These are phyloP conservation scores for Candida pini DNA, from an alignment of 805 yeast species.

Conservation along the genomic window DNA sequence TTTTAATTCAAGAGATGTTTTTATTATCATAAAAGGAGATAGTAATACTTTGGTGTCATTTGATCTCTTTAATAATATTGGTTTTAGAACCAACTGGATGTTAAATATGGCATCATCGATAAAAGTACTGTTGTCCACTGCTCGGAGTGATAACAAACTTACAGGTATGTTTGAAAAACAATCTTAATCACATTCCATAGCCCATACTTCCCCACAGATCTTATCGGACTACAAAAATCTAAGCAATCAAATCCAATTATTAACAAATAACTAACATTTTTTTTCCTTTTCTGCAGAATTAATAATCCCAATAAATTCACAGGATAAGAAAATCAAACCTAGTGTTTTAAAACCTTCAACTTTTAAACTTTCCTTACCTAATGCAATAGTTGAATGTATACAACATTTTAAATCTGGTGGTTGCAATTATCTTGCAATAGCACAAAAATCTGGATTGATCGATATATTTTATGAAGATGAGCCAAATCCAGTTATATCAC, in stretches of 20 bases:
- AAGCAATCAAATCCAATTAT: too few species aligned
- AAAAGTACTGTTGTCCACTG: slow-evolving; percentile 18
- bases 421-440: slow-evolving; percentile 10
- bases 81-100: too few species aligned
- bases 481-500: slow-evolving; percentile 7
- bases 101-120: too few species aligned
- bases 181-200: background rate
- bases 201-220: slow-evolving; percentile 2
- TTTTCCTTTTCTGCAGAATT: slow-evolving; percentile 7
- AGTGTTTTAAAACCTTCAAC: slow-evolving; percentile 2
- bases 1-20: too few species aligned
- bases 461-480: slow-evolving; percentile 11
- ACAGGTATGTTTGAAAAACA: slow-evolving; percentile 12
- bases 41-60: too few species aligned
- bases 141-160: slow-evolving; percentile 14
- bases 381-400: slow-evolving; percentile 14
- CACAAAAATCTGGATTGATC: slow-evolving; percentile 15
- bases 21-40: too few species aligned
- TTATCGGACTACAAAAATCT: too few species aligned
- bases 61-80: too few species aligned
- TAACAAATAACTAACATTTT: slow-evolving; percentile 1
- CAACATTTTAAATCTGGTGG: slow-evolving; percentile 4
- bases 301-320: slow-evolving; percentile 3
- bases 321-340: slow-evolving; percentile 3
- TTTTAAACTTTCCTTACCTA: slow-evolving; percentile 4